Conservation (phyloP, 805 yeast genomes). For the Starmerella apis region DNA sequence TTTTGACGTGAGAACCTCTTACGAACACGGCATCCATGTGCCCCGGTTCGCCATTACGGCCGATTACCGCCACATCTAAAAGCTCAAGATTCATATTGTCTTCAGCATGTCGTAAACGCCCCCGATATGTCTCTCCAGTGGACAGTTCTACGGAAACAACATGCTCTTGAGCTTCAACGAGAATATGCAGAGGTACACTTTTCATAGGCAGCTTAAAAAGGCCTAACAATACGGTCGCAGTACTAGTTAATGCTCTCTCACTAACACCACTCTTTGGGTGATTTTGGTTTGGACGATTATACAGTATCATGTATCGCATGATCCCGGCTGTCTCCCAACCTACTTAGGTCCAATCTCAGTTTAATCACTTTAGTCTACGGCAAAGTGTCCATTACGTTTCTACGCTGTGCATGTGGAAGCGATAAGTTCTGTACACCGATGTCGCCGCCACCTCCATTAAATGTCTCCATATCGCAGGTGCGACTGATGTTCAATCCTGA, state of each 20-base stretch:
- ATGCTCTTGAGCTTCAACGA: slow-evolving; percentile 86
- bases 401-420: neutral
- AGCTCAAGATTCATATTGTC: slow-evolving; percentile 91
- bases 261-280: too few species aligned
- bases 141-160: slow-evolving; percentile 68
- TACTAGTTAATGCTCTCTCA: neutral
- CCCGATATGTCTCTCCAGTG: slow-evolving; percentile 80
- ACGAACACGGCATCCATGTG: slow-evolving; percentile 78
- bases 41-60: slow-evolving; percentile 60
- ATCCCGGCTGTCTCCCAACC: too few species aligned
- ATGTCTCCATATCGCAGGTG: slow-evolving; percentile 33
- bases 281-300: too few species aligned
- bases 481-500: slow-evolving; percentile 43
- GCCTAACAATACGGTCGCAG: too few species aligned
- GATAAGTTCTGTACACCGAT: neutral
- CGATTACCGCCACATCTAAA: slow-evolving; percentile 69
- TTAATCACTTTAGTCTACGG: too few species aligned
- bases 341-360: too few species aligned
- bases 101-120: slow-evolving; percentile 70
- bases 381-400: too few species aligned
- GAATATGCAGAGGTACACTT: slow-evolving; percentile 73
- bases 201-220: slow-evolving; percentile 9
- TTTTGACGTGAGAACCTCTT: slow-evolving; percentile 81
- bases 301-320: neutral
- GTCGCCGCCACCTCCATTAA: slow-evolving; percentile 23